Evolutionary conservation across 176 grass and related monocot species (phyloP).

Genomic region (Lolium rigidum): DNA sequence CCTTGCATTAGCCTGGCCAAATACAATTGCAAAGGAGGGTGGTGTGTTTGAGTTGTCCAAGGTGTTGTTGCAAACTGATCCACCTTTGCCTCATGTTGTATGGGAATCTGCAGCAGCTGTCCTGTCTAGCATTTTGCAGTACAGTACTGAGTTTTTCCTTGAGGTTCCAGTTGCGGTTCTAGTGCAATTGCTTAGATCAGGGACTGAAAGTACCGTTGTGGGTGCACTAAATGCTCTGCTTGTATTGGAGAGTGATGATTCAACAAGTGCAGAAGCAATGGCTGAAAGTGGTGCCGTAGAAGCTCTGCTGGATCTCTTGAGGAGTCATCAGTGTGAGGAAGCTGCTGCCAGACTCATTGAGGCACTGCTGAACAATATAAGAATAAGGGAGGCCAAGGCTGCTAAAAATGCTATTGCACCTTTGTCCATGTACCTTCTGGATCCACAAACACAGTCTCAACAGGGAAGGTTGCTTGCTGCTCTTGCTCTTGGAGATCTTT

Average conservation of each 20-base stretch:
- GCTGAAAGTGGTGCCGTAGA: slow-evolving; percentile 98
- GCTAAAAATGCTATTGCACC: slow-evolving; percentile 98
- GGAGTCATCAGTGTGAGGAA: slow-evolving; percentile 98
- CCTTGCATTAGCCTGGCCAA: slow-evolving; percentile 93
- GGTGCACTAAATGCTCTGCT: slow-evolving; percentile 96
- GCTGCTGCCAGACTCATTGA: slow-evolving; percentile 97
- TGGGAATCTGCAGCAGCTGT: slow-evolving; percentile 99
- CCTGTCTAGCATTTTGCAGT: slow-evolving; percentile 96
- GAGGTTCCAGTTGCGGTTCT: slow-evolving; percentile 98
- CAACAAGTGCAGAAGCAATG: slow-evolving; percentile 99
- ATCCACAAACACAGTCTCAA: slow-evolving; percentile 98
- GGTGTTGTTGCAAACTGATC: slow-evolving; percentile 88
- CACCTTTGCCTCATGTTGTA: slow-evolving; percentile 92
- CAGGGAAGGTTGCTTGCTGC: slow-evolving; percentile 97
- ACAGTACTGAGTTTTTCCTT: slow-evolving; percentile 97
- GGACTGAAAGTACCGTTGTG: slow-evolving; percentile 89
- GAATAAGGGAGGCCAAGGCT: slow-evolving; percentile 96
- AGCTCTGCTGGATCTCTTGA: slow-evolving; percentile 86
- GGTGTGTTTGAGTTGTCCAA: slow-evolving; percentile 98
- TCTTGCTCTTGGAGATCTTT: slow-evolving; percentile 98
- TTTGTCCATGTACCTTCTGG: slow-evolving; percentile 99
- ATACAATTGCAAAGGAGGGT: slow-evolving; percentile 98
- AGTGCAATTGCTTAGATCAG: slow-evolving; percentile 89
- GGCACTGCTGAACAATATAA: slow-evolving; percentile 95
- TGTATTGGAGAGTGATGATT: slow-evolving; percentile 99